Percentiles rank a stretch among this genome's conserved stretches.
These are phyloP conservation scores for Alisma plantagoaquatica DNA, from an alignment of 106 monocot genomes.

Conservation along the genomic window DNA sequence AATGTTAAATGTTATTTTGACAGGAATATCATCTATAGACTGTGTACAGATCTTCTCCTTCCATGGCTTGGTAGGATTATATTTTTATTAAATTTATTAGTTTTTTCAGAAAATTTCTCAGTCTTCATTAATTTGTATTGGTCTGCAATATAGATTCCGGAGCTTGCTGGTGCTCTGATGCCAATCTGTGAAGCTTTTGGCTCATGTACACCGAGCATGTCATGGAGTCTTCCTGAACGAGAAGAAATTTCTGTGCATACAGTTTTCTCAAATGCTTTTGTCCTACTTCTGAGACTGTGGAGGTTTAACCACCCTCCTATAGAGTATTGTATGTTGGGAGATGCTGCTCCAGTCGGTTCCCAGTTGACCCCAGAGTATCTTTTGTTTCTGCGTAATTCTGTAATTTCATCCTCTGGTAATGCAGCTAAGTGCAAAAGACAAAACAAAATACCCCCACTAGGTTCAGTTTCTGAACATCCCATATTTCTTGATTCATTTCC, in stretches of 20 bases:
- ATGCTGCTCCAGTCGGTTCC: constrained; percentile 86
- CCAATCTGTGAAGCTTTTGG: constrained; percentile 91
- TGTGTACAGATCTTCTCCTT: constrained; percentile 89
- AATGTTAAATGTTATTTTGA: constrained; percentile 66
- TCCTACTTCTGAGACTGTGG: constrained; percentile 88
- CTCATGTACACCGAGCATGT: constrained; percentile 50
- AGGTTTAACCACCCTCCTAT: constrained; percentile 95
- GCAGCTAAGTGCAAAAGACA: constrained; percentile 14
- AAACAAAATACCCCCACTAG: constrained; percentile 2
- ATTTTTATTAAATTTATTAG: background rate
- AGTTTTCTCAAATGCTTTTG: constrained; percentile 94
- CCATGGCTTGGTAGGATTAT: constrained; percentile 78
- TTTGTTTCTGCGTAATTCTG: constrained; percentile 61
- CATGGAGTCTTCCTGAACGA: constrained; percentile 46
- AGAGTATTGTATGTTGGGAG: constrained; percentile 88
- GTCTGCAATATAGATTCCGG: constrained; percentile 59
- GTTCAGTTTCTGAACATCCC: constrained; percentile 20
- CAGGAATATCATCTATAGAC: constrained; percentile 93
- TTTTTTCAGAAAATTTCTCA: background rate
- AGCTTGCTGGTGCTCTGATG: constrained; percentile 93
- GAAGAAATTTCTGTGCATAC: constrained; percentile 65
- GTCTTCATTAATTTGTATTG: background rate
- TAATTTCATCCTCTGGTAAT: constrained; percentile 19
- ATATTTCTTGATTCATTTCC: constrained; percentile 92
- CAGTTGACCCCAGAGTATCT: constrained; percentile 91